Base-by-base conservation (phyloP, 129 eudicot species). In the Calendula officinalis region DNA sequence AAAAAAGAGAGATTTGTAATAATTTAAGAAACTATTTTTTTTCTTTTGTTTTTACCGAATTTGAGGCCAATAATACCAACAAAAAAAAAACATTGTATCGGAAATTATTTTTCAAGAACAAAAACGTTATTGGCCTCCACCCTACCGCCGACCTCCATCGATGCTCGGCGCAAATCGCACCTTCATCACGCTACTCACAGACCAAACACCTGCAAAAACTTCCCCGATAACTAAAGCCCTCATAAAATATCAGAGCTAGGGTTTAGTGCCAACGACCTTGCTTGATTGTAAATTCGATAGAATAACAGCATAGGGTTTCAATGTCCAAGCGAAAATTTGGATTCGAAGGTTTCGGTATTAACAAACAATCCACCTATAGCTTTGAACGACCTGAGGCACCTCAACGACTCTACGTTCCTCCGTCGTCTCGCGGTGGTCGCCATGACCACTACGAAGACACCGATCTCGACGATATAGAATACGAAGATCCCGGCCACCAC, bases 301-400 rank as follows among this genome's bases (percentile, higher is more conserved):
- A 53, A 42, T 42, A n/a, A 3, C 53, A 22, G 30, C 30, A 22
- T 22, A 22, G 30, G 30, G 72, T 73, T 73, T 58, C 78, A 32
- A 84, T 92, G 98, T 92, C 98, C 54, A 92, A 92, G 77, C 80
- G 98, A 17, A 92, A 92, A 69, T 92, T 91, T 61, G 92, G 97
- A 43, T 91, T 91, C 78, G 96, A 85, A 68, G 98, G 98, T 15
- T 91, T 91, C 76, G 94, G 96, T 35, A 81, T 92, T 42, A 88
- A 85, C 45, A 95, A 95, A 33, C 98, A 88, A 79, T 54, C 84
- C 0, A 88, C 98, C 5, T 92, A 88, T 82, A 81, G 78, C 72
- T 92, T 92, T 83, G 96, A 88, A 52, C 82, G 84, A 30, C 80
- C 95, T 8, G 80, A 79, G 43, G 68, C 82, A 13, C 85, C 91